phyloP scores from a whole-genome alignment of 805 yeast genomes.

The Lachancea thermotolerans region DNA sequence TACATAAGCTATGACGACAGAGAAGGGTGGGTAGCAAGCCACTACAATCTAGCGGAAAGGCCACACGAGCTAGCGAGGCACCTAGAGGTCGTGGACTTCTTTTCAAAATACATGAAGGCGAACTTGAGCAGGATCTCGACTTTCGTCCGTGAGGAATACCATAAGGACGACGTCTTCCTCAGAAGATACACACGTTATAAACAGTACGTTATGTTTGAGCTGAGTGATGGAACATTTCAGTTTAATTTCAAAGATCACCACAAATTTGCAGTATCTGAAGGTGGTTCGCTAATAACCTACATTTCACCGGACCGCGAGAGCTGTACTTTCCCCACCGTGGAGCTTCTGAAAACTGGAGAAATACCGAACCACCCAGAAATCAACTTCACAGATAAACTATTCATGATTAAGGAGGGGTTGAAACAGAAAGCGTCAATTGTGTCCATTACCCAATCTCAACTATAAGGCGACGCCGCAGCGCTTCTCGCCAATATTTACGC shows the following conservation, averaged over 20 bases:
- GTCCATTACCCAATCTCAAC: slow-evolving; percentile 5
- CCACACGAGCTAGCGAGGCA: slow-evolving; percentile 56
- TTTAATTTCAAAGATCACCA: slow-evolving; percentile 95
- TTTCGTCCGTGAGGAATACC: slow-evolving; percentile 43
- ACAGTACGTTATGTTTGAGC: slow-evolving; percentile 82
- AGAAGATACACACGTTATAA: slow-evolving; percentile 77
- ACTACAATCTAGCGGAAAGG: slow-evolving; percentile 36
- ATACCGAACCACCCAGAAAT: slow-evolving; percentile 43
- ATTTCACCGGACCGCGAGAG: slow-evolving; percentile 72
- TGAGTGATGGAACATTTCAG: slow-evolving; percentile 88
- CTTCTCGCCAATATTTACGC: neutral
- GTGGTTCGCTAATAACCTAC: slow-evolving; percentile 72
- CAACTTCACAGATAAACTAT: slow-evolving; percentile 40
- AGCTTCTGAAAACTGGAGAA: slow-evolving; percentile 41
- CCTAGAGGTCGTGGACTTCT: slow-evolving; percentile 79
- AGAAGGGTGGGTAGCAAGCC: slow-evolving; percentile 50
- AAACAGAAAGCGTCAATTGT: slow-evolving; percentile 29
- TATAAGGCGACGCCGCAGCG: neutral
- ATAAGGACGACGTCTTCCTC: slow-evolving; percentile 64
- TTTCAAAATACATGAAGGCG: slow-evolving; percentile 86
- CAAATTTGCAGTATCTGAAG: slow-evolving; percentile 71
- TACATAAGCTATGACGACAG: slow-evolving; percentile 45
- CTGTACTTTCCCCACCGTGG: slow-evolving; percentile 53
- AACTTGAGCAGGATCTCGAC: slow-evolving; percentile 73
- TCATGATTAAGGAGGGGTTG: slow-evolving; percentile 61